phyloP scores from a whole-genome alignment of 768 basidiomycete species.

The Pleurotus tuoliensis region DNA sequence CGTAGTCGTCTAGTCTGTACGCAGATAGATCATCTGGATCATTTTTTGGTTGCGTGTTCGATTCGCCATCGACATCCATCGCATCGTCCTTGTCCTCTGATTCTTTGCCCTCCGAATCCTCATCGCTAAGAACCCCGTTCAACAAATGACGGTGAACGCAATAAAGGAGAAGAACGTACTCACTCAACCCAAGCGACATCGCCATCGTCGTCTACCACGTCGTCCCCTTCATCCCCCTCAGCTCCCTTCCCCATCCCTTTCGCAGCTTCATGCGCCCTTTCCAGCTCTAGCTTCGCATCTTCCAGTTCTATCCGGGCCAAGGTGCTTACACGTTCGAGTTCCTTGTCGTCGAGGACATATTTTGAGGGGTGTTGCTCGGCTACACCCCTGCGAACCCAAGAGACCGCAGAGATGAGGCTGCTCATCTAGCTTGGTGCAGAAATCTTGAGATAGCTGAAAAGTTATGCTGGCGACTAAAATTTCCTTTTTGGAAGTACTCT shows the following conservation, averaged over 20 bases:
- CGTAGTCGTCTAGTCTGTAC: slow-evolving; percentile 91
- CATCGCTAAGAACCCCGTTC: slow-evolving; percentile 23
- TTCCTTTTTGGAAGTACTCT: neutral
- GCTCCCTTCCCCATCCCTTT: slow-evolving; percentile 65
- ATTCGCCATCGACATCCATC: slow-evolving; percentile 35
- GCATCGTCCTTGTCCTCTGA: slow-evolving; percentile 47
- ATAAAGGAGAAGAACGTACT: slow-evolving; percentile 32
- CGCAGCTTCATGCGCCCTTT: slow-evolving; percentile 75
- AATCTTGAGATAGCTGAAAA: neutral
- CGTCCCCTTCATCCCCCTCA: slow-evolving; percentile 65
- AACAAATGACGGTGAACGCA: slow-evolving; percentile 12
- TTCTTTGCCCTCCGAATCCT: slow-evolving; percentile 9
- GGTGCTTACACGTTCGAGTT: slow-evolving; percentile 84
- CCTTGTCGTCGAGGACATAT: slow-evolving; percentile 87
- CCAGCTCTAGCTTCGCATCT: slow-evolving; percentile 82
- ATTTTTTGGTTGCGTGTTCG: slow-evolving; percentile 17
- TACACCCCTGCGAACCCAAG: slow-evolving; percentile 82
- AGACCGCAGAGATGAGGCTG: slow-evolving; percentile 68
- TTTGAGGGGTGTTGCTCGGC: slow-evolving; percentile 72
- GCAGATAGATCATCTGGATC: slow-evolving; percentile 59
- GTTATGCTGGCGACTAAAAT: neutral
- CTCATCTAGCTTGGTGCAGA: slow-evolving; percentile 41
- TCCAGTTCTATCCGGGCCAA: slow-evolving; percentile 87
- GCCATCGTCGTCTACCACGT: slow-evolving; percentile 39
- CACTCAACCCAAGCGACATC: slow-evolving; percentile 84